Evolutionary conservation across 2,329 filamentous ascomycete genomes (phyloP).

Genomic region (Volutella citrinella): DNA sequence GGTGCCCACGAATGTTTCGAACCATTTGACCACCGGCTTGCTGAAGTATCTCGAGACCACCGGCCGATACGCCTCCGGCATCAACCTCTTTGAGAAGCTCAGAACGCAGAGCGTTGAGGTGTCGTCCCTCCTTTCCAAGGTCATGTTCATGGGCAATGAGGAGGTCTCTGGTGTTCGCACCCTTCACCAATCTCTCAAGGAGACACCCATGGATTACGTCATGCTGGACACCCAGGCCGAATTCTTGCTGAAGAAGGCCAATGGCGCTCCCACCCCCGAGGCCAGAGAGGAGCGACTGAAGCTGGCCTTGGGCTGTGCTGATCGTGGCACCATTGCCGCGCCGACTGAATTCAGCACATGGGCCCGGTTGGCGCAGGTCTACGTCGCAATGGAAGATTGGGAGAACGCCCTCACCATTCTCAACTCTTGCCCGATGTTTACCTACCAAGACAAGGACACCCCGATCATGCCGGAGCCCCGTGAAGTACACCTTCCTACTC

Average conservation of each 20-base stretch:
- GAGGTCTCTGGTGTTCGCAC: conserved; percentile 93
- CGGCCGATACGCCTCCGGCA: conserved; percentile 88
- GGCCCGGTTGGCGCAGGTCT: conserved; percentile 90
- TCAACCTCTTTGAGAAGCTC: conserved; percentile 97
- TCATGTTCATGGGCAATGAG: conserved; percentile 92
- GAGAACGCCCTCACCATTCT: conserved; percentile 91
- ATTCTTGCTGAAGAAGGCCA: conserved; percentile 83
- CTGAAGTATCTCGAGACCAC: conserved; percentile 95
- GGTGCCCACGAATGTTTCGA: conserved; percentile 93
- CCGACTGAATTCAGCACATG: conserved; percentile 97
- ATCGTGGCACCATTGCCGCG: conserved; percentile 89
- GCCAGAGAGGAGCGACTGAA: conserved; percentile 66
- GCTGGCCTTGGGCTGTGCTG: conserved; percentile 88
- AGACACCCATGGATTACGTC: conserved; percentile 96
- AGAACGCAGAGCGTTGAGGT: conserved; percentile 89
- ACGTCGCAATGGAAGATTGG: conserved; percentile 93
- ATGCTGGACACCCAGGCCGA: conserved; percentile 92
- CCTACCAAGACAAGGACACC: conserved; percentile 96
- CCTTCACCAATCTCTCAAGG: conserved; percentile 82
- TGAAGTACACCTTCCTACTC: conserved; percentile 80
- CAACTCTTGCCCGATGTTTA: conserved; percentile 99
- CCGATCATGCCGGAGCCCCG: conserved; percentile 91
- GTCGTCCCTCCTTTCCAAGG: conserved; percentile 84
- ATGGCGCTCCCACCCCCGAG: conserved; percentile 50
- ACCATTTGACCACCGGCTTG: conserved; percentile 90